phyloP scores from a whole-genome alignment of 768 basidiomycete genomes.

The Tulasnella sp. region DNA sequence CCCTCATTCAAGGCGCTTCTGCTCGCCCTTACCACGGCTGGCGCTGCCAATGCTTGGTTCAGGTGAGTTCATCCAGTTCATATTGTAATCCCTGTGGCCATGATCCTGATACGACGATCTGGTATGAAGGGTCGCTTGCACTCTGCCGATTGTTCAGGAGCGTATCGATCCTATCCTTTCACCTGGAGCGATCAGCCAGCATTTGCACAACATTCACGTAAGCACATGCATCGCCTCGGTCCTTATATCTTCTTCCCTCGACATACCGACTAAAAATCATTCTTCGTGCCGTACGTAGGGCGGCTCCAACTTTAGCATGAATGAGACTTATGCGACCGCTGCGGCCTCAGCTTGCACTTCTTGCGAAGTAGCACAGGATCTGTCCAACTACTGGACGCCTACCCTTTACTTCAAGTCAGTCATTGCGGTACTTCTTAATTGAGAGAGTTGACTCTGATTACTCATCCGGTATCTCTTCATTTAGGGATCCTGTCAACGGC shows the following conservation, averaged over 20 bases:
- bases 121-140: conserved; percentile 5
- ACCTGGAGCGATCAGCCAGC: conserved; percentile 4
- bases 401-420: conserved; percentile 15
- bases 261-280: not conserved
- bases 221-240: not conserved
- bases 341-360: conserved; percentile 12
- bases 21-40: not conserved
- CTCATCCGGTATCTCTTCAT: not conserved
- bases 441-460: too few species aligned
- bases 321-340: conserved; percentile 13
- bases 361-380: conserved; percentile 7
- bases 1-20: conserved; percentile 3
- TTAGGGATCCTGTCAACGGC: not conserved
- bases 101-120: not conserved
- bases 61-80: not conserved
- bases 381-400: conserved; percentile 16
- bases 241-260: not conserved
- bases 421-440: not conserved
- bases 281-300: not conserved
- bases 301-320: not conserved
- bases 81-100: not conserved
- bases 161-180: conserved; percentile 14
- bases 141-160: conserved; percentile 8
- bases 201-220: conserved; percentile 12
- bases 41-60: conserved; percentile 12